Base-by-base conservation (phyloP, 306 rosid species). In the Morella rubra region DNA sequence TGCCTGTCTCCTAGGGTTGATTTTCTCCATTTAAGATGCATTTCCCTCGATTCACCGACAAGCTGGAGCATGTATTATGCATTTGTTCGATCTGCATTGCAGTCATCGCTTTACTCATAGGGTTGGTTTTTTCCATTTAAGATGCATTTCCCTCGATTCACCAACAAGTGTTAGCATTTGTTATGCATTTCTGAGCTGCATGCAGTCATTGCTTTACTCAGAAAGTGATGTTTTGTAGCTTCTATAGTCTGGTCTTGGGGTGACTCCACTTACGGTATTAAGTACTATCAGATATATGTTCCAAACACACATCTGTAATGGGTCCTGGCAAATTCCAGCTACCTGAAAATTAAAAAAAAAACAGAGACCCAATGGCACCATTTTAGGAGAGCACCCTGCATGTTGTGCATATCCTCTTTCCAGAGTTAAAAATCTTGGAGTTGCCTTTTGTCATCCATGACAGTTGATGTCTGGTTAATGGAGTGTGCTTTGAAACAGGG, bases 401-500 rank as follows among this genome's bases (percentile, higher is more conserved):
- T 15, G 14, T 37, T n/a, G 10, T 58, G 13, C 27, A 15, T 58
- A 58, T 58, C 64, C 64, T 58, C 64, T 20, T 0, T 19, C 46
- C 32, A 27, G 32, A 13, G 14, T 62, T 37, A 32, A 14, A 2
- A 62, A 62, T 11, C 5, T 42, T 12, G 6, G 40, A 16, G 42
- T n/a, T 73, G 6, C 20, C n/a, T n/a, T n/a, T n/a, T n/a, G n/a
- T n/a, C n/a, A n/a, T n/a, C n/a, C n/a, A n/a, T n/a, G n/a, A n/a
- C n/a, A n/a, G n/a, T n/a, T n/a, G n/a, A n/a, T 44, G 22, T 8
- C 24, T 65, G 8, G 18, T 49, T 62, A 18, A 44, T 16, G 24
- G 52, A 53, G 8, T 11, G 15, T 47, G 55, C 1, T 5, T 66
- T 50, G 50, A 76, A 10, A 10, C 59, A 80, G 83, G 83, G 83